Base-by-base conservation (phyloP, 2,329 filamentous ascomycete species). In the Xylaria multiplex region DNA sequence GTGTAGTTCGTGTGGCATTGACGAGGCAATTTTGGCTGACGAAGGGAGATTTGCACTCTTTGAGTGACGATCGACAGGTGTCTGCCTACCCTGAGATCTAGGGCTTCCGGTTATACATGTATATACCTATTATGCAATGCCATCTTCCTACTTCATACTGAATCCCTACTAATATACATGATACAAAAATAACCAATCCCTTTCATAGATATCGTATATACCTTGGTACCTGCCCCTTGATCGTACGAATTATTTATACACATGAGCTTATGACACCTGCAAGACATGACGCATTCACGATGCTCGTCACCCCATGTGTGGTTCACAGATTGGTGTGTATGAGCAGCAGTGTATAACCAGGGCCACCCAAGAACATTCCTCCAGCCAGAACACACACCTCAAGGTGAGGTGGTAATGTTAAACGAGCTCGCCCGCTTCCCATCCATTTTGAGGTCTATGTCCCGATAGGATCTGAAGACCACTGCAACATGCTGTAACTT, bases 331-430 rank as follows among this genome's bases (percentile, higher is more conserved):
- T 8, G 11, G 6, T 9, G 11, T 37, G 27, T 3, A 5, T 32
- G 32, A 43, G 32, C 13, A 42, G 46, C 11, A 37, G 8, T 37
- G 11, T 53, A 8, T 32, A 30, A 13, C 32, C 16, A 11, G 27
- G 48, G 48, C 32, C 14, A 8, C 27, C 24, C 46, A 16, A 27
- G 46, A 35, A 16, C 14, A 27, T 22, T 22, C 3, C 37, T 40
- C 37, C 13, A 11, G 13, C 13, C 13, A 40, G 13, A 40, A 40
- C 37, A 4, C 11, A 13, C 30, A 30, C 24, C 24, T 32, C 30
- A 22, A 46, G 43, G 48, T 32, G 55, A 65, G 59, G 64, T 60
- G 48, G 66, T 59, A 66, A 67, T 64, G 66, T 64, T 69, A 42
- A 61, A 59, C 57, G 32, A 60, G 56, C 62, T 54, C 60, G 54